These are phyloP conservation scores for Conoideocrella luteorostrata DNA, from an alignment of 2,329 filamentous ascomycete genomes.

Conservation along the genomic window DNA sequence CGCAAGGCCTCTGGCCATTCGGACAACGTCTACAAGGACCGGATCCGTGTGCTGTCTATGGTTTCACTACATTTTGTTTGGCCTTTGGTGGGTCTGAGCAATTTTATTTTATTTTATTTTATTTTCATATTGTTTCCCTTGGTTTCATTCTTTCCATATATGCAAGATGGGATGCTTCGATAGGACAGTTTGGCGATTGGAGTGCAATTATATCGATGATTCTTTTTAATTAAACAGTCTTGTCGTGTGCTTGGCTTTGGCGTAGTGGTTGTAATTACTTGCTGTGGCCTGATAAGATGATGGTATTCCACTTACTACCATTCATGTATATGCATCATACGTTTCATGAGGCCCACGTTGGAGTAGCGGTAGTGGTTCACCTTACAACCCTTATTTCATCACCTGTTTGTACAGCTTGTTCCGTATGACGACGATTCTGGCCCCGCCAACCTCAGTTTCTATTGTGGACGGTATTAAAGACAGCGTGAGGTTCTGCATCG, in stretches of 20 bases:
- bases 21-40: not conserved
- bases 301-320: too few relatives aligned
- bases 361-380: too few relatives aligned
- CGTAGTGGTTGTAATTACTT: too few relatives aligned
- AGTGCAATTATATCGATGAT: constrained; percentile 39
- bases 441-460: too few relatives aligned
- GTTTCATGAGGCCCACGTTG: too few relatives aligned
- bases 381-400: too few relatives aligned
- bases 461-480: too few relatives aligned
- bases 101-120: constrained; percentile 13
- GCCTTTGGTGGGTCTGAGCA: not conserved
- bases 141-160: constrained; percentile 6
- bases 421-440: too few relatives aligned
- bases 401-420: too few relatives aligned
- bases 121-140: not conserved
- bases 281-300: not conserved
- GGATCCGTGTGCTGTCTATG: not conserved
- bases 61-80: not conserved
- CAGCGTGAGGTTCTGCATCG: too few relatives aligned
- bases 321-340: too few relatives aligned
- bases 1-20: not conserved
- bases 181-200: constrained; percentile 47
- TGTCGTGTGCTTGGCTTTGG: not conserved
- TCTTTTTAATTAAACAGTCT: not conserved
- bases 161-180: constrained; percentile 30